Evolutionary conservation across 2,329 filamentous ascomycete species (phyloP).

Genomic region (Lachnellula arida): DNA sequence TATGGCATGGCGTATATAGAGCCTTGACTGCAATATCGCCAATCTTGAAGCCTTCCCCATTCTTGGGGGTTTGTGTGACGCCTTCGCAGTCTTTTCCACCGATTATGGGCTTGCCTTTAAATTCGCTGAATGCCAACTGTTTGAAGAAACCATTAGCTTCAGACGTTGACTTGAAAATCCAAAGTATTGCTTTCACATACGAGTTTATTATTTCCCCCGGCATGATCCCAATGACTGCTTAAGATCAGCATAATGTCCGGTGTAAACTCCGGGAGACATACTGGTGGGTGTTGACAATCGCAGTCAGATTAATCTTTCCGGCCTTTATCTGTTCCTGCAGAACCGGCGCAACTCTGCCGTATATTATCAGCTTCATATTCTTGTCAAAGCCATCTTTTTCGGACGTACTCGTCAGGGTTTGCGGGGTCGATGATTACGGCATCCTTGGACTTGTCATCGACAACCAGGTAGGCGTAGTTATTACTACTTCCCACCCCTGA

Average conservation of each 20-base stretch:
- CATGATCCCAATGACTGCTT: slow-evolving; percentile 86
- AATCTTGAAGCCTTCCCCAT: slow-evolving; percentile 76
- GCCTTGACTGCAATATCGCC: slow-evolving; percentile 79
- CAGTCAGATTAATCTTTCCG: slow-evolving; percentile 74
- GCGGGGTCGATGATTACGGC: slow-evolving; percentile 77
- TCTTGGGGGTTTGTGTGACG: slow-evolving; percentile 70
- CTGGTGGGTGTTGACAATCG: slow-evolving; percentile 97
- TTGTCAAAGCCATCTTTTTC: neutral
- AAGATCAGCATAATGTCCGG: slow-evolving; percentile 6
- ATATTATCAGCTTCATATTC: slow-evolving; percentile 4
- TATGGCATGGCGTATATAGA: slow-evolving; percentile 96
- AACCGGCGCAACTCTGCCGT: slow-evolving; percentile 51
- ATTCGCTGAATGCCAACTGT: slow-evolving; percentile 24
- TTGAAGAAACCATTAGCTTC: neutral
- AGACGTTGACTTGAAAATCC: neutral
- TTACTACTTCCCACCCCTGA: slow-evolving; percentile 71
- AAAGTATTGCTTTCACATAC: slow-evolving; percentile 41
- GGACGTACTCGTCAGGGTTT: slow-evolving; percentile 66
- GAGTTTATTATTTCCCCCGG: slow-evolving; percentile 82
- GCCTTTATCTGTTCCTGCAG: slow-evolving; percentile 68
- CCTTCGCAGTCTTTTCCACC: slow-evolving; percentile 82
- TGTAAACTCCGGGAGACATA: slow-evolving; percentile 42
- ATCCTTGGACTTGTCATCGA: slow-evolving; percentile 74
- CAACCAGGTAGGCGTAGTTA: slow-evolving; percentile 81
- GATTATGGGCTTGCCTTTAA: slow-evolving; percentile 58